phyloP scores from a whole-genome alignment of 306 rosid species.

The Astragalus membranaceus region DNA sequence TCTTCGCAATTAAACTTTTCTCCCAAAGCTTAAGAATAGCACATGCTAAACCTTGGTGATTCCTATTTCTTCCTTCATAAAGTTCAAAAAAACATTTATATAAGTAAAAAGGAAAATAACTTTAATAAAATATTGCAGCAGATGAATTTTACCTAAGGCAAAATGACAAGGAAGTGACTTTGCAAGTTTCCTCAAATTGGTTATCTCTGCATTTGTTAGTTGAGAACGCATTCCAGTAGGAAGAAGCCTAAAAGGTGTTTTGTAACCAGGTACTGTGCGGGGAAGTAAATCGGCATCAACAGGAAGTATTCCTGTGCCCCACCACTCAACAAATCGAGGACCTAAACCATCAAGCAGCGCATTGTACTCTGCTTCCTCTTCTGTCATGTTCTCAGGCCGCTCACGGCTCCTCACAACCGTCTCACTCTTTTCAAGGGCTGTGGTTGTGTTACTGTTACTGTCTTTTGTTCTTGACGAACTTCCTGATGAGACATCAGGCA shows the following conservation, averaged over 20 bases:
- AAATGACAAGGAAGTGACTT: slow-evolving; percentile 91
- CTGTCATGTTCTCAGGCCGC: slow-evolving; percentile 42
- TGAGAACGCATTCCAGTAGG: slow-evolving; percentile 90
- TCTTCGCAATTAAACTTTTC: slow-evolving; percentile 75
- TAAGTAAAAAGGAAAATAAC: slow-evolving; percentile 9
- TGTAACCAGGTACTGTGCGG: slow-evolving; percentile 65
- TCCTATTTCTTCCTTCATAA: slow-evolving; percentile 84
- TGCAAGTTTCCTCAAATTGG: slow-evolving; percentile 66
- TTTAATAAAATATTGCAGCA: slow-evolving; percentile 7
- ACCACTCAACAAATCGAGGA: slow-evolving; percentile 94
- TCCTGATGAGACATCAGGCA: slow-evolving; percentile 66
- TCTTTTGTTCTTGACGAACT: slow-evolving; percentile 20
- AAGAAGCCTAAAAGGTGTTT: slow-evolving; percentile 92
- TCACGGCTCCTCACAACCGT: slow-evolving; percentile 22
- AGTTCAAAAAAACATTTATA: slow-evolving; percentile 8
- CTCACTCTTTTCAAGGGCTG: slow-evolving; percentile 36
- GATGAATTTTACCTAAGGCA: slow-evolving; percentile 62
- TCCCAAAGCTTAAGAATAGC: slow-evolving; percentile 92
- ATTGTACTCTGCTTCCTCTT: slow-evolving; percentile 77
- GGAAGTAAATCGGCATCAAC: slow-evolving; percentile 95
- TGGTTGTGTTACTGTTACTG: slow-evolving; percentile 24
- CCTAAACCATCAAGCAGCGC: slow-evolving; percentile 78
- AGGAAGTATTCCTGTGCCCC: slow-evolving; percentile 96
- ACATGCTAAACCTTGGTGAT: slow-evolving; percentile 90
- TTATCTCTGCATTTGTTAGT: slow-evolving; percentile 90